A percentile compares a stretch with the other conserved stretches of the same genome.
Conservation (phyloP, 805 yeast genomes). For the Priceomyces castillae region DNA sequence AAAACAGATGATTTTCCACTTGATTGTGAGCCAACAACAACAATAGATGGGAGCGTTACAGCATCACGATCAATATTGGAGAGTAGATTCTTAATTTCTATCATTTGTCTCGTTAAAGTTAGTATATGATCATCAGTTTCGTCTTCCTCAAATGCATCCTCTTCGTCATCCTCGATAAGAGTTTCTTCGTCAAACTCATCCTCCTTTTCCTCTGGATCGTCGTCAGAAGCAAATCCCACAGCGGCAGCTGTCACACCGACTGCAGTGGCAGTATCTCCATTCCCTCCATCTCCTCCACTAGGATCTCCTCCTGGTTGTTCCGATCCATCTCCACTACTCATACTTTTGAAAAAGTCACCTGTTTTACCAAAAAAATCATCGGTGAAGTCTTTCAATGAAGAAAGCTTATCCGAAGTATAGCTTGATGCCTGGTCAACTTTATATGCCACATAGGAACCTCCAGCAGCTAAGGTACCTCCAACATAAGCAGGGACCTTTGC, state of each 20-base stretch:
- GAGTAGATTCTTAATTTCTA: constrained; percentile 82
- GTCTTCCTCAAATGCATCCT: constrained; percentile 46
- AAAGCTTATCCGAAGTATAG: constrained; percentile 66
- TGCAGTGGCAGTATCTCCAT: constrained; percentile 36
- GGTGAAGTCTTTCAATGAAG: constrained; percentile 60
- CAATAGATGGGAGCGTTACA: constrained; percentile 87
- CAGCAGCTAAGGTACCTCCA: constrained; percentile 92
- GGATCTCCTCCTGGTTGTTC: constrained; percentile 16
- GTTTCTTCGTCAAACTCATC: constrained; percentile 31
- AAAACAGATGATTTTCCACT: constrained; percentile 96
- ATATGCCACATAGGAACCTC: constrained; percentile 88
- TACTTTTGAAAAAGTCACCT: constrained; percentile 40
- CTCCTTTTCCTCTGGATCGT: constrained; percentile 25
- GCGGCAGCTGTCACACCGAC: constrained; percentile 56
- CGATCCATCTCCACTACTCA: constrained; percentile 21
- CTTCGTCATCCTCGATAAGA: constrained; percentile 40
- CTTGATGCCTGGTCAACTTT: constrained; percentile 84
- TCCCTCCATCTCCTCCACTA: constrained; percentile 28
- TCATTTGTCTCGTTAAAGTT: constrained; percentile 91
- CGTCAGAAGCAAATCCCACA: constrained; percentile 42
- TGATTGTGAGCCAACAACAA: constrained; percentile 95
- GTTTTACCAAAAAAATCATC: constrained; percentile 51
- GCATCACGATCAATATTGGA: constrained; percentile 76
- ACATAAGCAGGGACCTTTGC: constrained; percentile 72
- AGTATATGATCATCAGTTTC: constrained; percentile 77